Base-by-base conservation (phyloP, 2,329 filamentous ascomycete species). In the Ceratocystis ficicola region DNA sequence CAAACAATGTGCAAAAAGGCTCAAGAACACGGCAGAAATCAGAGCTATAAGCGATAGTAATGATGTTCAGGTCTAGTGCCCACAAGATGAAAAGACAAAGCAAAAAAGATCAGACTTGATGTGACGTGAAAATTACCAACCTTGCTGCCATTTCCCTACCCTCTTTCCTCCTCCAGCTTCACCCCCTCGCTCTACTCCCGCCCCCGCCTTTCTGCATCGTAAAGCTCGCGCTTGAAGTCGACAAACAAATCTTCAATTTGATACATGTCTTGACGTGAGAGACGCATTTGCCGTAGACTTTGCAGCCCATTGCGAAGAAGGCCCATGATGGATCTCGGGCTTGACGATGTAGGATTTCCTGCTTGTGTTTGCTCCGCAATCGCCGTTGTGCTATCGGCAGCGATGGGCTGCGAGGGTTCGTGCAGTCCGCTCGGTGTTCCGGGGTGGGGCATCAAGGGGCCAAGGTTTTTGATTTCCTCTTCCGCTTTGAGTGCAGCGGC, bases 211-310 rank as follows among this genome's bases (percentile, higher is more conserved):
- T 85, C 85, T 17, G 89, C 89, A 66, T 86, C 83, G 73, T 88
- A 88, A 63, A 92, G 80, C 73, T 88, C 85, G 69, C 83, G 80
- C 73, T 88, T 86, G 69, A 93, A 83, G 73, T 93, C 87, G 77
- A 92, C 89, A 72, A 94, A 79, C 70, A 90, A 77, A 72, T 92
- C 87, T 72, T 94, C 89, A 69, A 94, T 80, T 72, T 86, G 80
- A 67, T 85, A 81, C 64, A 90, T 83, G 68, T 89, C 85, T 10
- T 82, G 78, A 10, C 83, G 80, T 17, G 84, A 84, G 52, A 95
- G 75, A 17, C 81, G 78, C 25, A 85, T 78, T 32, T 76, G 76
- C 65, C 80, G 81, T 67, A 91, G 77, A 69, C 84, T 80, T 22
- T 79, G 77, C 28, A 94, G 74, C 0, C 75, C 74, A 44, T 64